Conservation (phyloP, 176 grass and related monocot species). For the Hyparrhenia diplandra region DNA sequence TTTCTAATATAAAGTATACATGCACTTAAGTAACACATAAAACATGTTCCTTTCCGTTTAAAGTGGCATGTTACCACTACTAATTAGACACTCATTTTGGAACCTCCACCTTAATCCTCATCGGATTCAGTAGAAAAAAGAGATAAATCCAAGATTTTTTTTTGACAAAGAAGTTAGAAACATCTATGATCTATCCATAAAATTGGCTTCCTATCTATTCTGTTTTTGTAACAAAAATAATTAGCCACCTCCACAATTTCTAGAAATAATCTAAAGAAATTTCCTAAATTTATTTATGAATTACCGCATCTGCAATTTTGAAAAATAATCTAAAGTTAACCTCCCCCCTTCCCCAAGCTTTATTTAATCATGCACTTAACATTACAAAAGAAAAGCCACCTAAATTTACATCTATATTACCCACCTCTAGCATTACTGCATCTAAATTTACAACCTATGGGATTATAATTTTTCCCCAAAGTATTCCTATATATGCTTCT, state of each 20-base stretch:
- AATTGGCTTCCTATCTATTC: neutral
- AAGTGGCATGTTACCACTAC: neutral
- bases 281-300: no score
- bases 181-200: neutral
- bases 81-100: neutral
- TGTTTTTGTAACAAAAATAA: neutral
- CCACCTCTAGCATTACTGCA: no score
- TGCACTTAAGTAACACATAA: neutral
- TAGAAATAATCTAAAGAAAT: neutral
- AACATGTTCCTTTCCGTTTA: neutral
- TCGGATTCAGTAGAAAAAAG: no score
- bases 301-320: no score
- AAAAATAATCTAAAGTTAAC: no score
- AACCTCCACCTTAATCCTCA: neutral
- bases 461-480: no score
- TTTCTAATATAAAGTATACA: neutral
- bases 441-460: no score
- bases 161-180: neutral
- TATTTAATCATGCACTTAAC: neutral
- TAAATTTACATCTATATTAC: no score
- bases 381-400: neutral
- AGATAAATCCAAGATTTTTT: no score
- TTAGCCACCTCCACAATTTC: neutral
- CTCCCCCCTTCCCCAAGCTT: no score
- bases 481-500: neutral